These are phyloP conservation scores for Fusarium burgessii DNA, from an alignment of 2,329 filamentous ascomycete species.

Conservation along the genomic window DNA sequence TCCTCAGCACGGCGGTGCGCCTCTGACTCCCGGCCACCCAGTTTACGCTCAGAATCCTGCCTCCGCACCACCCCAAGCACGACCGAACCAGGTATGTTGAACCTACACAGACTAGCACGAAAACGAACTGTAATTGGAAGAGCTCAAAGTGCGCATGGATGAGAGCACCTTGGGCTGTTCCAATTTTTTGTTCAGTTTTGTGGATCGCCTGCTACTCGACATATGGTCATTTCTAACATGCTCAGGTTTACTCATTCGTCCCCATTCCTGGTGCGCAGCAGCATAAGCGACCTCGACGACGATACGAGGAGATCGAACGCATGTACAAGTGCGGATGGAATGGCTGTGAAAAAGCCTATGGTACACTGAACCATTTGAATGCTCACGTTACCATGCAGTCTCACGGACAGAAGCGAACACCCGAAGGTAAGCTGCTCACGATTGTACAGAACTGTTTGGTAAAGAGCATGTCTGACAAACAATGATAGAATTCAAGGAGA, in stretches of 20 bases:
- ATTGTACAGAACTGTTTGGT: neutral
- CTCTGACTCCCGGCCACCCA: slow-evolving; percentile 62
- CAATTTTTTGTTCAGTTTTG: neutral
- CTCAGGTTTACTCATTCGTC: slow-evolving; percentile 95
- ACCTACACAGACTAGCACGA: slow-evolving; percentile 5
- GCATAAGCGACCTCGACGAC: slow-evolving; percentile 91
- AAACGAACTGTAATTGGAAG: slow-evolving; percentile 18
- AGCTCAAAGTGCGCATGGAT: neutral
- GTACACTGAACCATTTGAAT: slow-evolving; percentile 96
- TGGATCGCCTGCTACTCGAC: neutral
- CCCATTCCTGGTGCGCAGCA: slow-evolving; percentile 97
- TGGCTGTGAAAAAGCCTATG: slow-evolving; percentile 98
- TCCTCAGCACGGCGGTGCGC: slow-evolving; percentile 63
- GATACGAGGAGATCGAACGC: slow-evolving; percentile 98
- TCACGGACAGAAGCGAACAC: slow-evolving; percentile 92
- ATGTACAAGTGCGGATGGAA: slow-evolving; percentile 99
- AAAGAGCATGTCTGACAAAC: slow-evolving; percentile 41
- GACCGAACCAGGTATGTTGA: slow-evolving; percentile 70
- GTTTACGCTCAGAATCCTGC: slow-evolving; percentile 68
- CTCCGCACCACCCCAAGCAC: slow-evolving; percentile 62
- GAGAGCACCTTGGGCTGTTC: slow-evolving; percentile 1
- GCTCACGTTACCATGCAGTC: slow-evolving; percentile 99
- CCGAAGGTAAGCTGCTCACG: slow-evolving; percentile 80
- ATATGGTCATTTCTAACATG: slow-evolving; percentile 7
- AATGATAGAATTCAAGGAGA: slow-evolving; percentile 93